These are phyloP conservation scores for Penicillium canescens DNA, from an alignment of 495 filamentous ascomycete species.

Conservation along the genomic window DNA sequence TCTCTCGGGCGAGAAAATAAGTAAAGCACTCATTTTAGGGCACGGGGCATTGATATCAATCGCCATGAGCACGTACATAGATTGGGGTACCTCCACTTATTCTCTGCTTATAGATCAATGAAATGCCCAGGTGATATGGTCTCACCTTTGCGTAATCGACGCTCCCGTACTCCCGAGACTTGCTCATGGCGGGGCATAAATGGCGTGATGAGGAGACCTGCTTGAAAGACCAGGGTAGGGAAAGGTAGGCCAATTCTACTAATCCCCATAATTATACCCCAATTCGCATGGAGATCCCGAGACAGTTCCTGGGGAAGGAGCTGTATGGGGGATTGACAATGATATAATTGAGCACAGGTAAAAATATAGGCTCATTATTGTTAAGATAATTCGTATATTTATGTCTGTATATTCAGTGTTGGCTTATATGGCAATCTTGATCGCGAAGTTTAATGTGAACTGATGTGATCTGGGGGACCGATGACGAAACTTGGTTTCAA, in stretches of 20 bases:
- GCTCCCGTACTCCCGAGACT: conserved; percentile 13
- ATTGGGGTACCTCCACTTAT: conserved; percentile 13
- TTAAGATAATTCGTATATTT: too few species aligned
- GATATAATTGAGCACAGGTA: neutral
- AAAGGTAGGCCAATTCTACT: too few species aligned
- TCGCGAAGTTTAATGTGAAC: conserved; percentile 10
- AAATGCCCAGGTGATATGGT: conserved; percentile 2
- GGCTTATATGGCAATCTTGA: neutral
- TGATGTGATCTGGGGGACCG: conserved; percentile 26
- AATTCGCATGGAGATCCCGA: too few species aligned
- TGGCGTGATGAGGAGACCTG: conserved; percentile 32
- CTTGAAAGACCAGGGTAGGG: too few species aligned
- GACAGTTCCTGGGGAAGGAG: neutral
- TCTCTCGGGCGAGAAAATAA: conserved; percentile 31
- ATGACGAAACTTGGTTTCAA: conserved; percentile 26
- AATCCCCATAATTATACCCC: too few species aligned
- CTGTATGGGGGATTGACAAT: too few species aligned
- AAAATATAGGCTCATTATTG: neutral
- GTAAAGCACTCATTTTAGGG: conserved; percentile 13
- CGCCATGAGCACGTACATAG: conserved; percentile 17
- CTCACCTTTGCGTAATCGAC: conserved; percentile 10
- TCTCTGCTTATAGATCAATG: conserved; percentile 1
- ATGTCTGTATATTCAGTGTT: too few species aligned
- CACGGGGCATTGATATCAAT: conserved; percentile 21
- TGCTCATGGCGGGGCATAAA: conserved; percentile 41